A percentile compares a stretch with the other conserved stretches of the same genome.
Evolutionary conservation across 2,329 filamentous ascomycete genomes (phyloP).

Genomic region (Mariannaea sp.): DNA sequence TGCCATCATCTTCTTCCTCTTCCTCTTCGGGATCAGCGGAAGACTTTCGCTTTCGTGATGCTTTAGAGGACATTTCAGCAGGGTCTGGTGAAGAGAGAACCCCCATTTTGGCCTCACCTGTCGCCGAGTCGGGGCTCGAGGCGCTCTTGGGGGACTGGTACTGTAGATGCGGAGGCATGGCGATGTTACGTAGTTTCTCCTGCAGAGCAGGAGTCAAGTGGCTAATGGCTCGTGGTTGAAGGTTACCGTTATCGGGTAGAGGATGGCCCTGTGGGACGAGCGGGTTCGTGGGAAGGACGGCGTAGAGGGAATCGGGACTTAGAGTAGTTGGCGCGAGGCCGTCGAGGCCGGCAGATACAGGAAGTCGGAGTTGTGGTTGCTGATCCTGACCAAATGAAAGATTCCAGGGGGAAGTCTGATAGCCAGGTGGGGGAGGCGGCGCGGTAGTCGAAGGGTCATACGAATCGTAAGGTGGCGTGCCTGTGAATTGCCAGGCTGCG

Average conservation of each 20-base stretch:
- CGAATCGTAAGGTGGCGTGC: constrained; percentile 53
- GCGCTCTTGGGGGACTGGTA: constrained; percentile 64
- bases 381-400: constrained; percentile 40
- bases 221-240: constrained; percentile 36
- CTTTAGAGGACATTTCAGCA: constrained; percentile 49
- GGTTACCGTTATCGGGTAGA: constrained; percentile 37
- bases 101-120: constrained; percentile 52
- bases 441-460: constrained; percentile 48
- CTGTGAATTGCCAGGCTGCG: constrained; percentile 55
- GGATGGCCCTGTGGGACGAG: constrained; percentile 37
- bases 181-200: constrained; percentile 65
- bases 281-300: constrained; percentile 35
- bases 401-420: constrained; percentile 44
- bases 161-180: constrained; percentile 66
- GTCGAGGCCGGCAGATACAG: constrained; percentile 42
- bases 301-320: constrained; percentile 45
- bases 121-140: constrained; percentile 61
- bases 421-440: constrained; percentile 42
- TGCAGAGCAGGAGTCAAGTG: constrained; percentile 62
- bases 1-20: constrained; percentile 62
- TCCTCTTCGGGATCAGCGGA: constrained; percentile 57
- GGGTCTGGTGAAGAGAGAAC: constrained; percentile 65
- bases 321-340: constrained; percentile 42
- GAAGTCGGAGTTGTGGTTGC: constrained; percentile 40
- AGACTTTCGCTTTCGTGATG: constrained; percentile 71